phyloP scores from a whole-genome alignment of 2,329 filamentous ascomycete genomes.

The Phaeosphaeria sp. region DNA sequence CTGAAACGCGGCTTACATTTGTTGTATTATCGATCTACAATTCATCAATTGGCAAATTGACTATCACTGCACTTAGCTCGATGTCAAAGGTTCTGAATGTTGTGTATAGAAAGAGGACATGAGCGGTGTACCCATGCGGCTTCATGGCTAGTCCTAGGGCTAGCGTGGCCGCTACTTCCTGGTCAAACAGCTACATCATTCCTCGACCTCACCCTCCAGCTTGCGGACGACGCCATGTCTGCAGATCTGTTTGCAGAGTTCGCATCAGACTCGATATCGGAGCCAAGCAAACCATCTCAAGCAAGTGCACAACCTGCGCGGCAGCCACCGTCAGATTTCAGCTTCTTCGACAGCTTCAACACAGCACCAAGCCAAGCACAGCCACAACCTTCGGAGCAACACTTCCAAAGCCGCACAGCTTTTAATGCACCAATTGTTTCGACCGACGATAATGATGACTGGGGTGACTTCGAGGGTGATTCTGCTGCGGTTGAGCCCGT shows the following conservation, averaged over 20 bases:
- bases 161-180: constrained; percentile 26
- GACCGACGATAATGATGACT: constrained; percentile 45
- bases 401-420: constrained; percentile 6
- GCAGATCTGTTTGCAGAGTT: constrained; percentile 47
- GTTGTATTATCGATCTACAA: too few relatives aligned
- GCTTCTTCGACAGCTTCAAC: constrained; percentile 44
- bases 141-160: constrained; percentile 7
- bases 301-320: not conserved
- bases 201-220: constrained; percentile 9
- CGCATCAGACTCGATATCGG: constrained; percentile 21
- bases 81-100: not conserved
- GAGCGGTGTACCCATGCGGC: not conserved
- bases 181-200: constrained; percentile 14
- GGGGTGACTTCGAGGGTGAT: constrained; percentile 50
- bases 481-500: constrained; percentile 21
- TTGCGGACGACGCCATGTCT: constrained; percentile 32
- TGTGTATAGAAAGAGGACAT: too few relatives aligned
- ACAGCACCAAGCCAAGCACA: constrained; percentile 23
- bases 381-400: constrained; percentile 11
- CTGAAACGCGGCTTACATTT: too few relatives aligned
- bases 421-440: not conserved
- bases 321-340: constrained; percentile 31
- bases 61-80: not conserved
- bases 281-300: constrained; percentile 17
- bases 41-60: not conserved